Percentiles rank a stretch among this genome's conserved stretches.
Conservation (phyloP, 75 land plant species). For the Isoetes taiwanensis region DNA sequence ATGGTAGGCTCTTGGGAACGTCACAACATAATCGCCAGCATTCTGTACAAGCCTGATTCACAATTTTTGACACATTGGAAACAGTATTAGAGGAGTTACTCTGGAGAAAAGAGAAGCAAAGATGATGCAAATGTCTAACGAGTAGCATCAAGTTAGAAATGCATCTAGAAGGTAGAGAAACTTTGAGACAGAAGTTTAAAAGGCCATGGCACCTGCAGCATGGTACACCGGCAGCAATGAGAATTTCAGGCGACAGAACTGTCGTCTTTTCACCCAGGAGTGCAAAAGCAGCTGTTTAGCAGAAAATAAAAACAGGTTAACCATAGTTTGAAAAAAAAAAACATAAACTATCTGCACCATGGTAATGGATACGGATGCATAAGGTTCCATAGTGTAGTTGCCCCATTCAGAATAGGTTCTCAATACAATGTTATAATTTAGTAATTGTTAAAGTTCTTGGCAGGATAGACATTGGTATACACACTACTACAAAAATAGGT, state of each 20-base stretch:
- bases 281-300: slow-evolving; percentile 69
- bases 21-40: slow-evolving; percentile 97
- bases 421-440: too few relatives aligned
- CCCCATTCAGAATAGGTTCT: too few relatives aligned
- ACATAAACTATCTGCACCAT: too few relatives aligned
- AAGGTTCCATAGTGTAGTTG: too few relatives aligned
- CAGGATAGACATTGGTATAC: too few relatives aligned
- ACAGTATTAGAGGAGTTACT: not conserved
- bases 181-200: too few relatives aligned
- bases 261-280: slow-evolving; percentile 94
- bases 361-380: too few relatives aligned
- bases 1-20: slow-evolving; percentile 96
- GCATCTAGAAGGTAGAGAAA: not conserved
- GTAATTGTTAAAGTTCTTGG: too few relatives aligned
- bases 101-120: slow-evolving; percentile 9
- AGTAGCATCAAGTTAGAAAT: not conserved
- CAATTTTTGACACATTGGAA: not conserved
- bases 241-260: slow-evolving; percentile 93
- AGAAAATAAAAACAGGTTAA: not conserved
- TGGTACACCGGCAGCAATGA: slow-evolving; percentile 75
- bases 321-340: too few relatives aligned
- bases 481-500: too few relatives aligned
- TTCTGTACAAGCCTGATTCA: slow-evolving; percentile 81
- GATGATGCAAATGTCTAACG: not conserved
- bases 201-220: slow-evolving; percentile 99